Evolutionary conservation across 2,329 filamentous ascomycete species (phyloP), one percentile per base, ranked within the genome.

Genomic region (Trichoderma simmonsii): DNA sequence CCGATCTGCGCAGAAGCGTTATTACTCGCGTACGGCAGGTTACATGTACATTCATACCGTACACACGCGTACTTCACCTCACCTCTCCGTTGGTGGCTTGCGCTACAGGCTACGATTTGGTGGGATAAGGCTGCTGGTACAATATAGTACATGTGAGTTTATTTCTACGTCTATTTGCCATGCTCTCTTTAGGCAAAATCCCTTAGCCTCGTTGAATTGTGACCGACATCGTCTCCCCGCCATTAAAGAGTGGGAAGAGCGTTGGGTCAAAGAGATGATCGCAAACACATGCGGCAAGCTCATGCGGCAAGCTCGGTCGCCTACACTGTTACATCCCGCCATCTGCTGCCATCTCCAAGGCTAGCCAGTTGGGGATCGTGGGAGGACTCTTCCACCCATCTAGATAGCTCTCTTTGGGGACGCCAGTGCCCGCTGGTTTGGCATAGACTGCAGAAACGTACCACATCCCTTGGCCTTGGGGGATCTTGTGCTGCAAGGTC

Each of bases 381-480:
- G 91, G 90, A 72, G 84, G 84, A 73, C 82, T 83, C 59, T 87
- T 85, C 91, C 91, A 93, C 12, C 87, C 87, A 74, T 86, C 82
- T 65, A 89, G 83, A 82, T 89, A 92, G 70, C 79, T 84, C 72
- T 82, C 80, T 75, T 81, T 85, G 75, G 84, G 83, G 1, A 89
- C 85, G 26, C 86, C 85, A 24, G 85, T 82, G 24, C 65, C 66
- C 21, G 71, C 71, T 39, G 71, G 71, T 51, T 59, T 72, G 61
- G 71, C 92, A 82, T 91, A 94, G 34, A 95, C 88, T 4, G 87
- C 92, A 12, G 89, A 90, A 4, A 92, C 85, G 78, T 93, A 92
- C 90, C 90, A 93, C 48, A 83, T 85, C 32, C 84, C 86, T 75
- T 88, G 83, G 0, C 88, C 90, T 59, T 85, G 83, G 68, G 83